Base-by-base conservation (phyloP, 768 basidiomycete species). In the Filobasidium wieringae region DNA sequence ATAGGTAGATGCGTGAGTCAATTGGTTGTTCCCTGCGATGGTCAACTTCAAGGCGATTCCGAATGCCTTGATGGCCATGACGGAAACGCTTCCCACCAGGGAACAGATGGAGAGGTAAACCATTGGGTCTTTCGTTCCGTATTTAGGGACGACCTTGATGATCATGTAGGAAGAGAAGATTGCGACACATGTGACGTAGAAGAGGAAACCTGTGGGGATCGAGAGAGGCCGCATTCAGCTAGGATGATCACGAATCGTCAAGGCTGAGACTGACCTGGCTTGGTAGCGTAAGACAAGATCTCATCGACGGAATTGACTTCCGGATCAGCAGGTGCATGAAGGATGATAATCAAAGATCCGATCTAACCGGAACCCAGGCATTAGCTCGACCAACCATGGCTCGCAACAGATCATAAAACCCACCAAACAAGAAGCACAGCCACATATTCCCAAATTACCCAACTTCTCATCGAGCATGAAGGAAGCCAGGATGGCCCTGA, bases 11-110 rank as follows among this genome's bases (percentile, higher is more conserved):
- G 86, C 84, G 69, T 91, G 88, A 0, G 85, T 82, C 69, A 99
- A 87, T 74, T 99, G 95, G 74, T 97, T 99, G 70, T 88, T 87
- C 45, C 93, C 92, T 9, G 82, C 80, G 58, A 96, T 76, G 0
- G 91, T 97, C 57, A 99, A 80, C 74, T 97, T 97, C 67, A 99
- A 81, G 2, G 95, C 93, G 47, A 96, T 84, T 43, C 95, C 95
- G 67, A 99, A 90, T 49, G 91, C 93, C 67, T 99, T 99, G 79
- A 96, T 87, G 39, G 90, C 86, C 95, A 99, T 97, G 75, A 97
- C 83, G n/a, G 89, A 90, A 41, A 99, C 83, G 30, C 88, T 91
- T 11, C 95, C 95, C 41, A 90, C 90, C 57, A 96, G 73, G 11
- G 92, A 96, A 74, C 95, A 97, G 68, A 99, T 93, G 27, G 91